A percentile compares a stretch with the other conserved stretches of the same genome.
Evolutionary conservation across 495 filamentous ascomycete genomes (phyloP).

Genomic region (Pseudomonodictys pantanalensis): DNA sequence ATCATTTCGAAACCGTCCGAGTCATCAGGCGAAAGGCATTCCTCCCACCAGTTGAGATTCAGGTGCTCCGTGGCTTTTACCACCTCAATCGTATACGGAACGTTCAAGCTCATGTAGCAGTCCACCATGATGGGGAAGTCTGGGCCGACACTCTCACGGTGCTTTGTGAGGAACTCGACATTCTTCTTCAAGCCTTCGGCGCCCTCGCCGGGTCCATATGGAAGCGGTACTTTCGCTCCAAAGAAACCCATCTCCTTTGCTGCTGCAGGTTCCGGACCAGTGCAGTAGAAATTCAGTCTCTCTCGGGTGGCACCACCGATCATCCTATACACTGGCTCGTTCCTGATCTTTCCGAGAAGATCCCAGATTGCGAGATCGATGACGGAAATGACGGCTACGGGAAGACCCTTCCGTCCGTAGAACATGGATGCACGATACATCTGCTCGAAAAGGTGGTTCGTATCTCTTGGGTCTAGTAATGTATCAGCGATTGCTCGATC

Average conservation of each 20-base stretch:
- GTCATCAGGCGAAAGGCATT: conserved; percentile 85
- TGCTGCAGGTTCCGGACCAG: conserved; percentile 73
- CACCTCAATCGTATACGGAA: conserved; percentile 86
- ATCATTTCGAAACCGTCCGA: conserved; percentile 83
- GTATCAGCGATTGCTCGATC: background rate
- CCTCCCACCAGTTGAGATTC: conserved; percentile 96
- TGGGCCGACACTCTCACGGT: conserved; percentile 78
- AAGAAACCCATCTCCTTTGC: conserved; percentile 82
- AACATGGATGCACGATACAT: conserved; percentile 96
- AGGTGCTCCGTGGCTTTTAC: conserved; percentile 76
- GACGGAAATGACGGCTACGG: conserved; percentile 86
- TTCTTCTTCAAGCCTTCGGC: conserved; percentile 79
- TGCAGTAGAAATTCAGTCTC: conserved; percentile 88
- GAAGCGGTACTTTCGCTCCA: conserved; percentile 83
- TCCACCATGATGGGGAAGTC: conserved; percentile 93
- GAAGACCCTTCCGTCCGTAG: conserved; percentile 88
- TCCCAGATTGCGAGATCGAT: conserved; percentile 93
- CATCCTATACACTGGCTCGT: conserved; percentile 91
- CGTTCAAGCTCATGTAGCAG: conserved; percentile 94
- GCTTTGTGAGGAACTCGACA: conserved; percentile 77
- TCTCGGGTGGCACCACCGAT: conserved; percentile 83
- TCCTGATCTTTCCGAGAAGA: conserved; percentile 80
- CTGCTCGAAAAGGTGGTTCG: conserved; percentile 85
- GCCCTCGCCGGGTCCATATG: conserved; percentile 84
- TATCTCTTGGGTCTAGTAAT: conserved; percentile 72